Percentiles rank a stretch among this genome's conserved stretches.
Conservation (phyloP, 306 rosid genomes). For the Cucumis cinereus region DNA sequence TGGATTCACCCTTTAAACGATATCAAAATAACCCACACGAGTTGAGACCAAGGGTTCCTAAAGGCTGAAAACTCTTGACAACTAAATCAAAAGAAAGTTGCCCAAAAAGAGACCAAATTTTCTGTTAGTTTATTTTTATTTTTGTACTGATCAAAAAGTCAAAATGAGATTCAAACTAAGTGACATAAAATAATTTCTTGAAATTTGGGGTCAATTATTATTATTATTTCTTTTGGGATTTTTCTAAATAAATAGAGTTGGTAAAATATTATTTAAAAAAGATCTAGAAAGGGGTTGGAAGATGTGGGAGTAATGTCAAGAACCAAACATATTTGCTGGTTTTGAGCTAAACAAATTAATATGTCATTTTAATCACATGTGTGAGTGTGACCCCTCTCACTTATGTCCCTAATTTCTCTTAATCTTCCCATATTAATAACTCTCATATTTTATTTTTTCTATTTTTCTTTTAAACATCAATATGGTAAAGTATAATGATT, state of each 20-base stretch:
- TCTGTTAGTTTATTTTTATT: too few species aligned
- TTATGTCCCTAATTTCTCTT: neutral
- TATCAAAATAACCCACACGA: too few species aligned
- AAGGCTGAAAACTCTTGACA: too few species aligned
- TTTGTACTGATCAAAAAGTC: too few species aligned
- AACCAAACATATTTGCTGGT: neutral
- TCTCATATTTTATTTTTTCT: neutral
- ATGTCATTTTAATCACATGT: neutral
- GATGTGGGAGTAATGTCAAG: neutral
- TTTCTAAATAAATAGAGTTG: neutral
- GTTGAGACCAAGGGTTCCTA: too few species aligned
- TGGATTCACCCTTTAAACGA: too few species aligned
- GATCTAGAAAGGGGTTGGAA: neutral
- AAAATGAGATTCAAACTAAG: neutral
- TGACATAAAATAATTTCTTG: neutral
- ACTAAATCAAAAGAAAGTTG: too few species aligned
- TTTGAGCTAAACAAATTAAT: neutral
- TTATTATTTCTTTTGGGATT: neutral
- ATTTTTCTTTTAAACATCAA: neutral
- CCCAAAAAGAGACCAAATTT: too few species aligned
- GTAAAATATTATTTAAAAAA: neutral
- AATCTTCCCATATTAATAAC: neutral
- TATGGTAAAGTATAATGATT: neutral
- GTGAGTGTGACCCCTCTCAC: neutral
- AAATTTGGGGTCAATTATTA: neutral